Evolutionary conservation across 768 basidiomycete genomes (phyloP).

Genomic region (Psilocybe azurescens): DNA sequence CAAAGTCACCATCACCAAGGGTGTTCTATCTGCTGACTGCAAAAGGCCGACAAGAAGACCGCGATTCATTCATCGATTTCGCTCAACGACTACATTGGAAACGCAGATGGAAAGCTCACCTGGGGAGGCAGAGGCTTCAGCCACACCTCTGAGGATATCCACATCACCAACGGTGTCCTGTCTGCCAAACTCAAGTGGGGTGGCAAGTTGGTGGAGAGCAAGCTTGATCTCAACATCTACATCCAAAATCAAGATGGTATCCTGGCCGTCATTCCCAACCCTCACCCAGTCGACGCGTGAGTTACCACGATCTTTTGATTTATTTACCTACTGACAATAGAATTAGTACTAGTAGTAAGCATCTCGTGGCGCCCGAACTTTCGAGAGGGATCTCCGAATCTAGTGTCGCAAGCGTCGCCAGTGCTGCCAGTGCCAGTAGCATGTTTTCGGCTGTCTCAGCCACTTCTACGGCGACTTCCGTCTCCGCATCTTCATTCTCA

Average conservation of each 20-base stretch:
- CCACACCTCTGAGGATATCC: constrained; percentile 16
- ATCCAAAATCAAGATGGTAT: constrained; percentile 20
- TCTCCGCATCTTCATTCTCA: constrained; percentile 15
- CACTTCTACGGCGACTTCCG: constrained; percentile 12
- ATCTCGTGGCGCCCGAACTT: constrained; percentile 7
- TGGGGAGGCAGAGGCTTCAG: constrained; percentile 25
- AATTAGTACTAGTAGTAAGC: neutral
- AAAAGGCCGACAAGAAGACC: constrained; percentile 20
- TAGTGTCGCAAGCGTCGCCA: constrained; percentile 3
- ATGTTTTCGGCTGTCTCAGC: constrained; percentile 12
- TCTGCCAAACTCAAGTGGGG: constrained; percentile 19
- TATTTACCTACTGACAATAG: neutral
- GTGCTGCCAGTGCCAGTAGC: constrained; percentile 13
- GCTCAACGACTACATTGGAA: constrained; percentile 25
- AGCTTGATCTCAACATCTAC: constrained; percentile 19
- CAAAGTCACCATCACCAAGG: constrained; percentile 21
- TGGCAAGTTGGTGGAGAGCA: constrained; percentile 19
- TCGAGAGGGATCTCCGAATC: neutral
- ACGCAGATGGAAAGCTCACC: constrained; percentile 20
- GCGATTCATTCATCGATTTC: constrained; percentile 20
- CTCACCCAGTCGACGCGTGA: constrained; percentile 3
- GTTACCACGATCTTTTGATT: neutral
- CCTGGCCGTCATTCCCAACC: constrained; percentile 4
- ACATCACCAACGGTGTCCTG: constrained; percentile 18
- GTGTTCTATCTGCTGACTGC: constrained; percentile 22